phyloP scores from a whole-genome alignment of 805 yeast genomes.

The Candida krabiensis region DNA sequence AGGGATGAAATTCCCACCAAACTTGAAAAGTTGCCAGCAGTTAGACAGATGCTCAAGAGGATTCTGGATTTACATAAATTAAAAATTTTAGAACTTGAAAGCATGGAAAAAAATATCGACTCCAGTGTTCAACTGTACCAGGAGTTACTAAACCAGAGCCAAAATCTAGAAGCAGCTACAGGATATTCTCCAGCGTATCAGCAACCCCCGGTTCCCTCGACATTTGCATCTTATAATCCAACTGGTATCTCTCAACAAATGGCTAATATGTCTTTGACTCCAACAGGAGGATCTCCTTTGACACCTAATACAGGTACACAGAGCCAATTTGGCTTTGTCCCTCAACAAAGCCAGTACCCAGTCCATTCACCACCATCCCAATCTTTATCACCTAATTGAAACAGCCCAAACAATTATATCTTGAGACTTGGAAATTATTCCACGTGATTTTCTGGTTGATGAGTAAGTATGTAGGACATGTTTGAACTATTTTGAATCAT shows the following conservation, averaged over 20 bases:
- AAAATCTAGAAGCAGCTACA: no score
- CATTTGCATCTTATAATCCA: slow-evolving; percentile 10
- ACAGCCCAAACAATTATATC: no score
- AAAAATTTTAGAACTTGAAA: slow-evolving; percentile 74
- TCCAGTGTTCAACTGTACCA: slow-evolving; percentile 71
- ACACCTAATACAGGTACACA: no score
- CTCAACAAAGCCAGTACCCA: slow-evolving; percentile 15
- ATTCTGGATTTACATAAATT: slow-evolving; percentile 75
- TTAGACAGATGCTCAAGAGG: slow-evolving; percentile 73
- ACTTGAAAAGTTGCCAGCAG: slow-evolving; percentile 69
- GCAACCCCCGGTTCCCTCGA: slow-evolving; percentile 10
- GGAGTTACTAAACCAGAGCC: slow-evolving; percentile 40
- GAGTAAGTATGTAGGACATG: no score
- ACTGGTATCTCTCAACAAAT: slow-evolving; percentile 7
- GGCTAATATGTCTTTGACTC: slow-evolving; percentile 5
- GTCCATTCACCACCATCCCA: slow-evolving; percentile 13
- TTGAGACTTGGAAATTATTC: no score
- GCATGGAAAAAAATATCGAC: slow-evolving; percentile 67
- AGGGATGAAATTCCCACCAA: slow-evolving; percentile 69
- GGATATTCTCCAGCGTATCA: no score
- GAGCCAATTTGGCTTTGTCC: slow-evolving; percentile 1
- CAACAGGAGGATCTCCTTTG: slow-evolving; percentile 2
- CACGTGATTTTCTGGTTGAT: no score
- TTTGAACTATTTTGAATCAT: no score
- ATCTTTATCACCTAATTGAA: no score